A percentile compares a stretch with the other conserved stretches of the same genome.
Evolutionary conservation across 2,329 filamentous ascomycete genomes (phyloP).

Genomic region (Alternaria panax): DNA sequence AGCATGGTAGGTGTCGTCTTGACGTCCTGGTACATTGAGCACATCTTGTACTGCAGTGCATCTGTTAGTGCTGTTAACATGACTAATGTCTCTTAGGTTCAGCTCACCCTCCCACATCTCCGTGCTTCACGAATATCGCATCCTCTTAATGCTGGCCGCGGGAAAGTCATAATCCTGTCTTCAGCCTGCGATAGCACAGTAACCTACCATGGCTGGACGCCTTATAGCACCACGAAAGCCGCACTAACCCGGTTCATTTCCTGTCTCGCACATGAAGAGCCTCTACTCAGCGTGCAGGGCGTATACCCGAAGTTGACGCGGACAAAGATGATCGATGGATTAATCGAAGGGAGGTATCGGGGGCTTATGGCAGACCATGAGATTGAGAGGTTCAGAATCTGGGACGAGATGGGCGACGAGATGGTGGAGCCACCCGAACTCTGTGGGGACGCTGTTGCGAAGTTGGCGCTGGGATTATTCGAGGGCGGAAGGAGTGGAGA

Average conservation of each 20-base stretch:
- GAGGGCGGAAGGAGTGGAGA: conserved; percentile 33
- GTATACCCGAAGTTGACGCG: conserved; percentile 38
- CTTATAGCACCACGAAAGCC: conserved; percentile 37
- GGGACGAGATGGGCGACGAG: conserved; percentile 34
- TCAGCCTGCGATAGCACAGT: conserved; percentile 32
- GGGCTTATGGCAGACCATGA: conserved; percentile 38
- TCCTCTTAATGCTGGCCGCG: conserved; percentile 27
- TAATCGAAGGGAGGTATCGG: conserved; percentile 29
- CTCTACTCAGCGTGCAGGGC: conserved; percentile 29
- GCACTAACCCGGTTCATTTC: conserved; percentile 35
- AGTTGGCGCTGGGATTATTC: conserved; percentile 32
- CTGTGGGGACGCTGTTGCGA: conserved; percentile 34
- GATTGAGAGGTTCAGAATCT: conserved; percentile 34
- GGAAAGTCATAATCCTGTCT: conserved; percentile 30
- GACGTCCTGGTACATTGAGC: background rate
- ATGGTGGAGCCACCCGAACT: conserved; percentile 35
- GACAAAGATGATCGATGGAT: conserved; percentile 35
- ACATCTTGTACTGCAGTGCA: background rate
- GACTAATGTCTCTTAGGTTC: conserved; percentile 15
- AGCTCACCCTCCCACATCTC: conserved; percentile 30
- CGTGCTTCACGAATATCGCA: conserved; percentile 19
- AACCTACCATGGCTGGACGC: conserved; percentile 35
- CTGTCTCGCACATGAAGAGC: conserved; percentile 36
- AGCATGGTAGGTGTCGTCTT: conserved; percentile 25
- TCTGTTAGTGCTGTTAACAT: background rate